Conservation (phyloP, 345 rosid species). For the Streptanthus diversifolius region DNA sequence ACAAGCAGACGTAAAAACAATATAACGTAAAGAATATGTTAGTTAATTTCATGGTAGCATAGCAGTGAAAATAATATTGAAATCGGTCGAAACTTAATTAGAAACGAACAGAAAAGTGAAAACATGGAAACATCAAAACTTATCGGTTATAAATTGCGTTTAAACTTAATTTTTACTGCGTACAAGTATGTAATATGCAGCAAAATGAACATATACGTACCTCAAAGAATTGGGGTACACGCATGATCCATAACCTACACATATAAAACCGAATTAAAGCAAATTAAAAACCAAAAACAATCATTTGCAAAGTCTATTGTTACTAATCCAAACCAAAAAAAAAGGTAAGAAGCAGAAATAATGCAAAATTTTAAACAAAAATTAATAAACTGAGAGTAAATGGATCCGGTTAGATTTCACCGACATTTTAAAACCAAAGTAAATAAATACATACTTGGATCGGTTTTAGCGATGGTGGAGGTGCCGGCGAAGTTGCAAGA, state of each 20-base stretch:
- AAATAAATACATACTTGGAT: conserved; percentile 49
- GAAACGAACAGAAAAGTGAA: neutral
- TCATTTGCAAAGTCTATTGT: neutral
- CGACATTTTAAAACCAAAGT: neutral
- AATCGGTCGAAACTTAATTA: neutral
- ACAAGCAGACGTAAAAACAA: neutral
- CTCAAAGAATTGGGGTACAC: conserved; percentile 65
- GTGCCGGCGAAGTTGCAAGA: conserved; percentile 80
- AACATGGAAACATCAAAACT: neutral
- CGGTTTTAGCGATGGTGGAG: conserved; percentile 62
- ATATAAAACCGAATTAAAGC: neutral
- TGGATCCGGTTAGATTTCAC: neutral
- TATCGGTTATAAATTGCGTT: neutral
- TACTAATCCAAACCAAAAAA: neutral
- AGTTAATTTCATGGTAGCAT: neutral
- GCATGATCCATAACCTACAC: conserved; percentile 79
- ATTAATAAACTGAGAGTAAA: neutral
- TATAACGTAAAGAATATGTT: no score
- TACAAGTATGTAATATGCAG: neutral
- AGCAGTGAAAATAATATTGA: neutral
- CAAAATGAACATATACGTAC: conserved; percentile 32
- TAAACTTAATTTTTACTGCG: neutral
- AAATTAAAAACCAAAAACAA: neutral
- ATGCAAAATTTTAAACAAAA: neutral
- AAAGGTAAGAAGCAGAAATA: neutral